Evolutionary conservation across 2,329 filamentous ascomycete species (phyloP), one percentile per base, ranked within the genome.

Genomic region (Xylariaceae sp.): DNA sequence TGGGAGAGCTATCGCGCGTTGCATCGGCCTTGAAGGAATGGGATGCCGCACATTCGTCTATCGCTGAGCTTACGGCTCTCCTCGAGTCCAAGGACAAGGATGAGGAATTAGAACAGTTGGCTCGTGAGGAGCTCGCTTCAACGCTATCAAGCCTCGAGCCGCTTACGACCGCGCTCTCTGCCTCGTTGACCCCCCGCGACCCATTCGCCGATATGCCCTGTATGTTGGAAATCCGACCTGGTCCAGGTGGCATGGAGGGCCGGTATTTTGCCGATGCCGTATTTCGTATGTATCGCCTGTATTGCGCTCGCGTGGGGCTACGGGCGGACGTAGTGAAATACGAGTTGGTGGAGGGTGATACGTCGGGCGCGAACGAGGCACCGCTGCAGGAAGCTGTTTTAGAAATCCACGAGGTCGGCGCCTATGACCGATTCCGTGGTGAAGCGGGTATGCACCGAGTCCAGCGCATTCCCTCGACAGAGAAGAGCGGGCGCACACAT

Each of bases 401-500:
- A 30, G 91, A 96, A 70, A 77, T 99, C 37, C 82, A 86, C 55
- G 80, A 84, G 48, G 74, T 82, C 1, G 89, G 89, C 32, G 86
- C 91, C 27, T 99, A 96, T 71, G 89, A 87, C 57, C 67, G 83
- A 1, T 83, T 99, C 65, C 83, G 92, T 57, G 86, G 86, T 64
- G 94, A 99, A 72, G 89, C 92, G 2, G 94, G 94, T 34, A 94
- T 99, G 62, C 94, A 99, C 70, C 84, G 94, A 31, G 94, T 99
- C 0, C 94, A 99, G 75, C 85, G 94, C 30, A 86, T 99, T 3
- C 94, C 94, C 1, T 86, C 86, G 8, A 99, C 94, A 0, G 94
- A 99, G 70, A 88, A 79, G 62, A 92, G 90, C 68, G 94, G 94
- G 1, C 85, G 94, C 31, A 94, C 90, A 12, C 94, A 99, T 71